Evolutionary conservation across 169 alveolate genomes (phyloP), one percentile per base, ranked within the genome.

Genomic region (Miamiensis avidus): DNA sequence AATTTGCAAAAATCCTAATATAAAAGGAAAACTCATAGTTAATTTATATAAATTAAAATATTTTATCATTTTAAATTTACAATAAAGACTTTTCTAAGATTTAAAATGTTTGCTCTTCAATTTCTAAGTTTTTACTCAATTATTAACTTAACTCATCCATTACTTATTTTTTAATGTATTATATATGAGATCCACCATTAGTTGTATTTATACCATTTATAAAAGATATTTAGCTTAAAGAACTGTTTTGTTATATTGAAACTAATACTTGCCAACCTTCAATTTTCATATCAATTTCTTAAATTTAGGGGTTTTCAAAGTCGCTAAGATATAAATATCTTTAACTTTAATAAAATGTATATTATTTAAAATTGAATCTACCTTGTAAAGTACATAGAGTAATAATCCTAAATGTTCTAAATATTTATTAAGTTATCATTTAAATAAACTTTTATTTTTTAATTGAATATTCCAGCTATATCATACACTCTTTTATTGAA

Each of bases 111-210:
- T n/a, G 64, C 25, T 65, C 95, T 84, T 98, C 99, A 90, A 97
- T 92, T 78, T 97, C 98, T 87, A 98, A 98, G 86, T 98, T 98
- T 91, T 98, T 99, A 75, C 99, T 98, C 65, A 97, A 91, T 34
- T 97, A 99, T 89, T 97, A 98, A 84, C 94, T 91, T 31, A 99
- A 94, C 15, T 99, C 98, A 79, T 96, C 91, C 28, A 98, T 95
- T 29, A 99, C 95, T 82, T 99, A 99, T 83, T 99, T 99, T 1
- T 98, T 91, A 1, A 98, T 98, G 92, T 98, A 98, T 78, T 95
- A 96, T 25, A 99, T 99, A 89, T 99, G 99, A 0, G 99, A 97
- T 20, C 99, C 99, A 0, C 99, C 99, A 90, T 98, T 98, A 32
- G 98, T 93, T 29, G 99, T 99, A 91, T 98, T 95, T 64, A 99